These are phyloP conservation scores for Tylopilus vinaceipallidus DNA, from an alignment of 768 basidiomycete genomes.

Conservation along the genomic window DNA sequence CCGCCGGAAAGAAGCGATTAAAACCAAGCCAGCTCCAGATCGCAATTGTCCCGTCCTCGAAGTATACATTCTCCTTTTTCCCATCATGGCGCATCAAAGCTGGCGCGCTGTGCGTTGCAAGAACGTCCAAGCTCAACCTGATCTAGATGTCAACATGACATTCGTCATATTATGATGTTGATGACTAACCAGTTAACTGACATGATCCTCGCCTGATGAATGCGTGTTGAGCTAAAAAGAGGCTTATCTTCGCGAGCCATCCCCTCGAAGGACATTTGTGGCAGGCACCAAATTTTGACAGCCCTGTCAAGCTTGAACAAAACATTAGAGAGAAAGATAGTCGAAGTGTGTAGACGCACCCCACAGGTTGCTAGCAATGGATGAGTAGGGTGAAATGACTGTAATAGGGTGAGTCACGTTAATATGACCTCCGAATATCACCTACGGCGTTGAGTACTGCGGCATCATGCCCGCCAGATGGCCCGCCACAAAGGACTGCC, in stretches of 20 bases:
- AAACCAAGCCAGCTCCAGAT: conserved; percentile 71
- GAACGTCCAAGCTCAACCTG: conserved; percentile 58
- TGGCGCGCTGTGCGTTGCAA: conserved; percentile 54
- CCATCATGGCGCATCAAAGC: conserved; percentile 40
- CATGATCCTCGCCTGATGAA: conserved; percentile 65
- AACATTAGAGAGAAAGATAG: background rate
- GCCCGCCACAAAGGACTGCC: conserved; percentile 62
- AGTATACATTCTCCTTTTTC: conserved; percentile 24
- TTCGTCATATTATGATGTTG: background rate
- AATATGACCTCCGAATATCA: background rate
- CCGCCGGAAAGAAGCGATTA: conserved; percentile 60
- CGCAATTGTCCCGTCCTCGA: conserved; percentile 50
- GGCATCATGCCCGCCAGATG: conserved; percentile 70
- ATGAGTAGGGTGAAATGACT: conserved; percentile 67
- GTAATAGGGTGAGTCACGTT: background rate
- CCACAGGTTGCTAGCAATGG: conserved; percentile 78
- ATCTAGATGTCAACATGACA: background rate
- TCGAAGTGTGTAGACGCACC: conserved; percentile 39
- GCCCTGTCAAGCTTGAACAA: conserved; percentile 59
- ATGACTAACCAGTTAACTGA: conserved; percentile 58
- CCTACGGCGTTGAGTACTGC: conserved; percentile 66
- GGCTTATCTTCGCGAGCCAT: conserved; percentile 72
- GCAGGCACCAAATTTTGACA: conserved; percentile 74
- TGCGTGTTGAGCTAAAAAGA: conserved; percentile 61
- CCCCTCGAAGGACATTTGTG: conserved; percentile 34